These are phyloP conservation scores for Oxytropis ochrocephala DNA, from an alignment of 306 rosid genomes.

Conservation along the genomic window DNA sequence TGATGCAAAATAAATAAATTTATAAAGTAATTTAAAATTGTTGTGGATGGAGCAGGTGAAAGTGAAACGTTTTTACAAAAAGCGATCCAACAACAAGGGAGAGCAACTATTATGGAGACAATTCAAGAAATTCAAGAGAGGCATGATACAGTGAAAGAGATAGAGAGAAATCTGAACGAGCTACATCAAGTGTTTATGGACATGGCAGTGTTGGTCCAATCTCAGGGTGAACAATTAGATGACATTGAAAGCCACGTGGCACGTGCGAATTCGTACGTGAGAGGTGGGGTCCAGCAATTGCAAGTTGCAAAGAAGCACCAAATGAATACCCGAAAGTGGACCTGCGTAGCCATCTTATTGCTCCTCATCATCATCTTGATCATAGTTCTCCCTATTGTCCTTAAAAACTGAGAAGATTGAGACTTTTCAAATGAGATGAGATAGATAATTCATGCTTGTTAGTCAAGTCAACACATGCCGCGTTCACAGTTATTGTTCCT, in stretches of 20 bases:
- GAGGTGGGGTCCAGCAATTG: constrained; percentile 55
- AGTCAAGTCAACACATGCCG: constrained; percentile 28
- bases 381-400: constrained; percentile 45
- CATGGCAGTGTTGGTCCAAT: constrained; percentile 83
- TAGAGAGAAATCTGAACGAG: constrained; percentile 75
- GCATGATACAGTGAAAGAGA: constrained; percentile 73
- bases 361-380: constrained; percentile 43
- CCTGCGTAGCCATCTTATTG: constrained; percentile 43
- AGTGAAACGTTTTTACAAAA: constrained; percentile 83
- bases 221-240: constrained; percentile 80
- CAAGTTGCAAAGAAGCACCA: constrained; percentile 48
- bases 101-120: constrained; percentile 65
- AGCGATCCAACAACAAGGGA: constrained; percentile 85
- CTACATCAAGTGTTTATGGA: constrained; percentile 90
- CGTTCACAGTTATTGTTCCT: background rate
- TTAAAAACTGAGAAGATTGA: background rate
- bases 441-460: background rate
- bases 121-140: constrained; percentile 86
- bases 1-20: too few relatives aligned
- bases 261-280: constrained; percentile 66
- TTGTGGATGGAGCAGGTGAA: constrained; percentile 49
- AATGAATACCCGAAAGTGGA: constrained; percentile 57
- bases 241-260: constrained; percentile 79
- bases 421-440: background rate
- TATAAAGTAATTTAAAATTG: too few relatives aligned